Evolutionary conservation across 495 filamentous ascomycete species (phyloP), one percentile per base, ranked within the genome.

Genomic region (Lophium mytilinum): DNA sequence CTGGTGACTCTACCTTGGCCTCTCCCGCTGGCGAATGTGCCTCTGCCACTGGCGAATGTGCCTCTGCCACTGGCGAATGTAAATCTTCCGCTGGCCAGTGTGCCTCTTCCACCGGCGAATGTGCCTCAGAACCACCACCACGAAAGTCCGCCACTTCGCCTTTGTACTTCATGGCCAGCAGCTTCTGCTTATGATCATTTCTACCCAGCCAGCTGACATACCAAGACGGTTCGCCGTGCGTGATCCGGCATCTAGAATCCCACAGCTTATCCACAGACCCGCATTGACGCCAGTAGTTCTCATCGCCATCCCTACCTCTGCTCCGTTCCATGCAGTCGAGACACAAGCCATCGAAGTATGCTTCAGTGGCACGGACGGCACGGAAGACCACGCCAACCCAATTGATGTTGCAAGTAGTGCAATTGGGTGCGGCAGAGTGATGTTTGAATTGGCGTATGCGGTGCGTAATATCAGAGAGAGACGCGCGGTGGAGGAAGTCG

Each of bases 281-380:
- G 33, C 50, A 35, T 30, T 68, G 59, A 0, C 17, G 19, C 64
- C 64, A 68, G 50, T 70, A 68, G 21, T 68, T 64, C 17, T 37
- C 33, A 42, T 61, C 41, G 8, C 21, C 55, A 24, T 53, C 56
- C 56, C 66, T 68, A 1, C 52, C 52, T 12, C 60, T 65, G 19
- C 52, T 62, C 14, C n/a, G 15, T 41, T 67, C 56, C 55, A 65
- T 62, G 49, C 66, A 70, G 33, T 70, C 68, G 3, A 70, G 61
- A 43, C 68, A 70, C 15, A 70, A 37, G 1, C 66, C 68, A 18
- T 70, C 53, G 34, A 65, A 67, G 37, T 67, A 66, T 0, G 9
- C 14, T 33, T 42, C 5, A 0, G 43, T 33, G 30, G 19, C 46
- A 5, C 5, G 9, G 14, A 40, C 48, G 10, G 1, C 40, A 10